Base-by-base conservation (phyloP, 1,284 basidiomycete genomes). In the Lignosus rhinocerotis region DNA sequence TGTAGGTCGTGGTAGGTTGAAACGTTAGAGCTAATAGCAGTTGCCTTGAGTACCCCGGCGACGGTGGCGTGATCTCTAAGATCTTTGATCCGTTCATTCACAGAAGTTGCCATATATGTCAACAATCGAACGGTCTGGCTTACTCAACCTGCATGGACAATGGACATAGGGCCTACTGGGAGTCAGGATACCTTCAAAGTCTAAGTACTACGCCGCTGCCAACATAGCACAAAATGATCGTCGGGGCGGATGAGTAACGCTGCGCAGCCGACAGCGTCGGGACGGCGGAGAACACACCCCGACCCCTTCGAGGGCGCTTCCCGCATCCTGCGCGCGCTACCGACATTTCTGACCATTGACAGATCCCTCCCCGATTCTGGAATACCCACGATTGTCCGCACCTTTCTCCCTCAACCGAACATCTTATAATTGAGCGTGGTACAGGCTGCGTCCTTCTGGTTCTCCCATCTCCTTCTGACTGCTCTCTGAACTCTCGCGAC, bases 261-360 rank as follows among this genome's bases (percentile, higher is more conserved):
- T 57, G 58, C 55, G 53, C 44, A 8, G 30, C 58, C 58, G 61
- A 60, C 38, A 9, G 32, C 8, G 43, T 54, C 61, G 61, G 53
- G 45, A 36, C 52, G 61, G 57, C 58, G 53, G 56, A 58, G 21
- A 30, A 48, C 16, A 44, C 41, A 25, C 32, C 53, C 61, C 61
- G 61, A 42, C 43, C n/a, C 58, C 50, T 58, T 60, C 61, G 61
- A 58, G 52, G 19, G 61, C 61, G 61, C 38, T 30, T 51, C 1
- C 14, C 14, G 6, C 34, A 36, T 3, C 2, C 25, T 25, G 4
- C 25, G 25, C 25, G 25, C 25, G 25, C 4, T 25, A 25, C 25
- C 2, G 25, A 39, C 32, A 14, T 9, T 5, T 16, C 9, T 9
- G 4, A 31, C 19, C 31, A 25, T 39, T 11, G 16, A 16, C 39